Evolutionary conservation across 1,284 basidiomycete species (phyloP), one percentile per base, ranked within the genome.

Genomic region (Fomitopsis schrenkii): DNA sequence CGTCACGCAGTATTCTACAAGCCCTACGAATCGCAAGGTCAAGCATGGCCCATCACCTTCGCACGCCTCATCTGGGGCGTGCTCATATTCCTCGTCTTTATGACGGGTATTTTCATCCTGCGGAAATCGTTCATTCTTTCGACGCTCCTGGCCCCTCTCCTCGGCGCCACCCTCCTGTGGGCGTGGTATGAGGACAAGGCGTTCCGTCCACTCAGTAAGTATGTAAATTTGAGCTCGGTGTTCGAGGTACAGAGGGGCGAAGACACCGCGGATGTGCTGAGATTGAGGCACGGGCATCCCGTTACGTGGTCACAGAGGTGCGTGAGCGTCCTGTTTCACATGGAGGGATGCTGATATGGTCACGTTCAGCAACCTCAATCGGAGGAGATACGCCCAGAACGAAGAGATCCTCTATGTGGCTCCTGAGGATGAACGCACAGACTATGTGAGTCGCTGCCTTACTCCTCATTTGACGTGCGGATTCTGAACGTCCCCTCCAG

Each of bases 381-480:
- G 90, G 60, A 82, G 90, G 61, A 80, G 94, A 63, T 97, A 97
- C 71, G 91, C 91, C 0, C 88, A 94, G 70, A 95, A 96, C 71
- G 95, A 97, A 70, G 96, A 97, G 67, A 96, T 93, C 1, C 74
- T 98, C 35, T 98, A 98, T 71, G 93, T 97, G 42, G 96, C 94
- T 4, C 93, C 93, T 0, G 91, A 94, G 69, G 94, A 96, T 70
- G 87, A 91, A 62, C 81, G 90, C 38, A 97, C 95, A 14, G 94
- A 97, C 76, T 97, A 95, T 74, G 91, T 91, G 66, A 63, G 87
- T 70, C 9, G 7, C 19, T 35, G n/a, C 33, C 61, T 15, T 2
- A 36, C 17, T 3, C 10, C 2, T 54, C 45, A 4, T 45, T 54
- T 62, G 65, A 10, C 2, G 45, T 36, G 66, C 26, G 12, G 28